phyloP scores from a whole-genome alignment of 192 early-diverging fungal genomes.

The Umbelopsis sp. region DNA sequence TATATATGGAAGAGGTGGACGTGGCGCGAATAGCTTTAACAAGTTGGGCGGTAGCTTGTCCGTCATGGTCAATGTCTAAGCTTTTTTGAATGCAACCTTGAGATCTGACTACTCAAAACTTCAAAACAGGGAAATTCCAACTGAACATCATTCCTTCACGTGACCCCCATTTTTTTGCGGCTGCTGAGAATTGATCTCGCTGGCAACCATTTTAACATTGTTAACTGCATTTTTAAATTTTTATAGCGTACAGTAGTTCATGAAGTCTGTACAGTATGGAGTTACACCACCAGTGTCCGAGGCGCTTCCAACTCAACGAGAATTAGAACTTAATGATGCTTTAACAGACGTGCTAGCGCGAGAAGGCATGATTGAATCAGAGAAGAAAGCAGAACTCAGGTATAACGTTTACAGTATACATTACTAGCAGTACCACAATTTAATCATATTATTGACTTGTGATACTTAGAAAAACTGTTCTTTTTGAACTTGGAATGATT shows the following conservation, averaged over 20 bases:
- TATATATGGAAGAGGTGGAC: conserved; percentile 70
- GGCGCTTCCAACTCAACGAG: conserved; percentile 39
- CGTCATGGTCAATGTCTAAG: conserved; percentile 26
- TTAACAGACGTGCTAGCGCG: conserved; percentile 50
- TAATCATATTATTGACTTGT: neutral
- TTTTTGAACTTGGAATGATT: conserved; percentile 47
- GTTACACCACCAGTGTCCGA: conserved; percentile 39
- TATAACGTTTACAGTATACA: neutral
- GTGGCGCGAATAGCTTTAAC: conserved; percentile 77
- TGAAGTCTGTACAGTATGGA: conserved; percentile 18
- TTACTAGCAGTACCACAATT: too few species aligned
- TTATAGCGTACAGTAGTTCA: neutral
- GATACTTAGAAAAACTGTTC: conserved; percentile 44
- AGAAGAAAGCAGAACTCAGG: conserved; percentile 59
- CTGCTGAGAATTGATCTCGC: neutral
- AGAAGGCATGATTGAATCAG: conserved; percentile 58
- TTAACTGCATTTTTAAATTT: too few species aligned
- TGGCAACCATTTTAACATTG: too few species aligned
- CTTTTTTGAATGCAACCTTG: neutral
- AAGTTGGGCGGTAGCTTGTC: conserved; percentile 68
- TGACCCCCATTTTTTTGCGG: neutral
- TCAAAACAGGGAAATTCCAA: neutral
- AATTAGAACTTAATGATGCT: conserved; percentile 39
- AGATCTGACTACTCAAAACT: neutral
- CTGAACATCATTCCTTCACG: neutral